A percentile compares a stretch with the other conserved stretches of the same genome.
Evolutionary conservation across 208 protist species (phyloP).

Genomic region (Crithidia acanthocephali): DNA sequence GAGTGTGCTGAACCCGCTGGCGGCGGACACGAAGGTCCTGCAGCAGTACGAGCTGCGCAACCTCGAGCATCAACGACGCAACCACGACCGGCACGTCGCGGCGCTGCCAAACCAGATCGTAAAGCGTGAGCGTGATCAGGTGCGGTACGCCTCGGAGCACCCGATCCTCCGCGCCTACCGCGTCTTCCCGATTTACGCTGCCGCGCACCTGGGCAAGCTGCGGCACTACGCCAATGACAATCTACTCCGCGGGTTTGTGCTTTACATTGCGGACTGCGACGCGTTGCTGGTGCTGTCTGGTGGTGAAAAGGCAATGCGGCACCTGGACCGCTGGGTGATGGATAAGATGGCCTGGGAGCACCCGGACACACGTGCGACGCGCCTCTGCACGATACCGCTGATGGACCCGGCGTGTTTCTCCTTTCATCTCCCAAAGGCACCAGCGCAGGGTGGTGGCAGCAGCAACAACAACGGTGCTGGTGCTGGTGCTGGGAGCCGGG

Average conservation of each 20-base stretch:
- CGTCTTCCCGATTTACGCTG: conserved; percentile 64
- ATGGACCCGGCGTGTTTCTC: conserved; percentile 61
- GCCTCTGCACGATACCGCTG: conserved; percentile 62
- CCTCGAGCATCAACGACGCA: conserved; percentile 75
- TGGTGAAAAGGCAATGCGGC: conserved; percentile 70
- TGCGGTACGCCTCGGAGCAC: conserved; percentile 59
- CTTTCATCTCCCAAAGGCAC: conserved; percentile 50
- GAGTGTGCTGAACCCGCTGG: conserved; percentile 77
- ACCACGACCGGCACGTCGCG: conserved; percentile 80
- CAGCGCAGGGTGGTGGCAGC: too few species aligned
- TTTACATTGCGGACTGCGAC: conserved; percentile 67
- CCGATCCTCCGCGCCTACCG: conserved; percentile 76
- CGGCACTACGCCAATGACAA: conserved; percentile 84
- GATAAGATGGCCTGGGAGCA: conserved; percentile 80
- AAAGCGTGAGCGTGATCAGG: conserved; percentile 58
- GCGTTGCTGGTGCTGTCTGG: conserved; percentile 74
- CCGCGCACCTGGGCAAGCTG: conserved; percentile 69
- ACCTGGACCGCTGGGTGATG: conserved; percentile 81
- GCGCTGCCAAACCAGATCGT: conserved; percentile 77
- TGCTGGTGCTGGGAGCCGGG: not conserved
- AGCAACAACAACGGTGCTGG: not conserved
- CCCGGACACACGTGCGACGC: conserved; percentile 56
- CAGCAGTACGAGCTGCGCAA: conserved; percentile 80
- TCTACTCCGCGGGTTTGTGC: conserved; percentile 71
- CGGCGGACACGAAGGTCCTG: conserved; percentile 63